These are phyloP conservation scores for Aristolochia contorta DNA, from an alignment of 164 flowering plant species.

Conservation along the genomic window DNA sequence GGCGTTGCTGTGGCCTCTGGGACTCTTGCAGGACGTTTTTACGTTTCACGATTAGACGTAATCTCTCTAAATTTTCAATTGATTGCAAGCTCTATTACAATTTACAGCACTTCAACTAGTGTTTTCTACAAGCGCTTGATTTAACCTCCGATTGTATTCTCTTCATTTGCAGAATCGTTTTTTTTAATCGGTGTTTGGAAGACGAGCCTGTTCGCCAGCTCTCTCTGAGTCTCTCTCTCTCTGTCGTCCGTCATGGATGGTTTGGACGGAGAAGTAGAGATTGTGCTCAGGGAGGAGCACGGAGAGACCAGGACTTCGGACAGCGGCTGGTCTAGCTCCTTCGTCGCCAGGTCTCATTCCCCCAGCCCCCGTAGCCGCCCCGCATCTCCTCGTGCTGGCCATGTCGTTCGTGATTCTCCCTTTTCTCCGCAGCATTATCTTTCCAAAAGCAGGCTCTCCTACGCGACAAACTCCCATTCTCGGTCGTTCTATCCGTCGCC, in stretches of 20 bases:
- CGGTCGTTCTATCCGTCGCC: neutral
- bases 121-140: too few relatives aligned
- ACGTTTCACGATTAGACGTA: too few relatives aligned
- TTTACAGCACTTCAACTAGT: too few relatives aligned
- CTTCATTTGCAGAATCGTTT: too few relatives aligned
- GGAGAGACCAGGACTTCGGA: conserved; percentile 12
- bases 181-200: too few relatives aligned
- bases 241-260: neutral
- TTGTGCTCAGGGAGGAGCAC: neutral
- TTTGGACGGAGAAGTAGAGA: neutral
- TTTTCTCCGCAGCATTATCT: conserved; percentile 9
- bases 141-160: too few relatives aligned
- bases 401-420: conserved; percentile 6
- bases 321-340: conserved; percentile 14
- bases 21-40: too few relatives aligned
- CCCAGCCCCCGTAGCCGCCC: conserved; percentile 26
- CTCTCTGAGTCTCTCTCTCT: neutral
- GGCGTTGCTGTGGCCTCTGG: neutral
- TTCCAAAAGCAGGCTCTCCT: conserved; percentile 10
- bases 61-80: too few relatives aligned
- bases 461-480: conserved; percentile 4
- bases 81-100: too few relatives aligned
- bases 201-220: too few relatives aligned
- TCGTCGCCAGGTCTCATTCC: conserved; percentile 15
- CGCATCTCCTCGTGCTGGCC: conserved; percentile 24